Conservation (phyloP, 1,284 basidiomycete genomes). For the Tylopilus orsonianus region DNA sequence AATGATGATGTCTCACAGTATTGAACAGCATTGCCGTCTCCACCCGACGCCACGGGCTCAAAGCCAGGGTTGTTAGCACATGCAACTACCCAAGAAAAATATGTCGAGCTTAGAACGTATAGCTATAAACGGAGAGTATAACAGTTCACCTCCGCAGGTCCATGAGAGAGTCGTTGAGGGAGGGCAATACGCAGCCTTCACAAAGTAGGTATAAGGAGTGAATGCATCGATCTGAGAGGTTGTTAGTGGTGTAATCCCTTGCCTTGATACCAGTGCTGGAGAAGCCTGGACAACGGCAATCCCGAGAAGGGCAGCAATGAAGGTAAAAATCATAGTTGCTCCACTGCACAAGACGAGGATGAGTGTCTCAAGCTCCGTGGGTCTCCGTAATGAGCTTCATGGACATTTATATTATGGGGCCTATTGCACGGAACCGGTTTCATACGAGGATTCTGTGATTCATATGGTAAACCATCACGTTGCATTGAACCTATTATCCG, state of each 20-base stretch:
- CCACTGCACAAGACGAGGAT: background rate
- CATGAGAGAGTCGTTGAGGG: conserved; percentile 47
- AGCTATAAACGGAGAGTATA: background rate
- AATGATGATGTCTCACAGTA: conserved; percentile 37
- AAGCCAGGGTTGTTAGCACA: conserved; percentile 57
- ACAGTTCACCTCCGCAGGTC: conserved; percentile 53
- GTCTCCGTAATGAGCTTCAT: background rate
- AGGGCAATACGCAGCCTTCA: conserved; percentile 55
- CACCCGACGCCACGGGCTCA: conserved; percentile 57
- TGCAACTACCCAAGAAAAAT: conserved; percentile 35
- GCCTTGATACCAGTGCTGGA: conserved; percentile 26
- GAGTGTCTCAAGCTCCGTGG: background rate
- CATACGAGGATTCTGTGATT: background rate
- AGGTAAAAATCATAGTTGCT: conserved; percentile 14
- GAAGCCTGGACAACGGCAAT: conserved; percentile 19
- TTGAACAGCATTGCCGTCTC: conserved; percentile 52
- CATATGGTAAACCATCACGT: background rate
- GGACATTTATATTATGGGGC: too few relatives aligned
- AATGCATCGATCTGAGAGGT: conserved; percentile 45
- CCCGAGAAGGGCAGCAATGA: conserved; percentile 16
- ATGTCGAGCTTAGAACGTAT: background rate
- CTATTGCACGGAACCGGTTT: too few relatives aligned
- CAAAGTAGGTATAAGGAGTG: conserved; percentile 55
- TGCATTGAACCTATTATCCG: too few relatives aligned
- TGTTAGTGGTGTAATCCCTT: conserved; percentile 42